These are phyloP conservation scores for Penicillium hesseltinei DNA, from an alignment of 2,329 filamentous ascomycete genomes.

Conservation along the genomic window DNA sequence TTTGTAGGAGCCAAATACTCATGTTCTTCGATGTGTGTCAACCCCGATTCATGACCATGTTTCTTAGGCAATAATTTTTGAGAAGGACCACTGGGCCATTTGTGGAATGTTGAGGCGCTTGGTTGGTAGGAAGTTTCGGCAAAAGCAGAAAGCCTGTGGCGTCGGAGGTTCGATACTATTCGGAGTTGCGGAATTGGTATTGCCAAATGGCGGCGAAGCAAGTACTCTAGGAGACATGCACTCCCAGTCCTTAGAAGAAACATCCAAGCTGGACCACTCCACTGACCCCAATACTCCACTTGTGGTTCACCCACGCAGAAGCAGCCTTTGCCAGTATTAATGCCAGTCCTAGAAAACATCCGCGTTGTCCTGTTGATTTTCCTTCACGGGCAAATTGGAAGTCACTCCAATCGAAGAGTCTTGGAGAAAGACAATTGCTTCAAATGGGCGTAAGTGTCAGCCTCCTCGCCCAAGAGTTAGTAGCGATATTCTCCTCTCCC, in stretches of 20 bases:
- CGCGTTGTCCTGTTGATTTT: background rate
- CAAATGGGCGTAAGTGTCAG: background rate
- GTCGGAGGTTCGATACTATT: no score
- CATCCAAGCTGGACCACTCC: background rate
- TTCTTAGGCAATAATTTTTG: no score
- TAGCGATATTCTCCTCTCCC: background rate
- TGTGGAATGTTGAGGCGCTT: background rate
- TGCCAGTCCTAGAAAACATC: background rate
- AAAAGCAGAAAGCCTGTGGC: no score
- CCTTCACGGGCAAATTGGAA: background rate
- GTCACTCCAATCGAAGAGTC: background rate
- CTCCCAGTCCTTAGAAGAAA: background rate
- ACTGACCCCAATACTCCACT: background rate
- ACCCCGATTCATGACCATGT: background rate
- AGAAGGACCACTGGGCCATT: background rate
- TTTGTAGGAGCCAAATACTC: background rate
- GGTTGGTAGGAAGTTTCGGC: no score
- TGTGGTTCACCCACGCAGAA: background rate
- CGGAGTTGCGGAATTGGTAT: no score
- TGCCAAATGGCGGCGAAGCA: background rate
- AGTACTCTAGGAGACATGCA: background rate
- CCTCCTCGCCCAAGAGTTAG: background rate
- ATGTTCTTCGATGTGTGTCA: background rate
- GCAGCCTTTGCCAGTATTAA: background rate
- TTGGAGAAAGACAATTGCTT: background rate